Percentiles rank a stretch among this genome's conserved stretches.
These are phyloP conservation scores for Dothistroma pini DNA, from an alignment of 2,329 filamentous ascomycete species.

Conservation along the genomic window DNA sequence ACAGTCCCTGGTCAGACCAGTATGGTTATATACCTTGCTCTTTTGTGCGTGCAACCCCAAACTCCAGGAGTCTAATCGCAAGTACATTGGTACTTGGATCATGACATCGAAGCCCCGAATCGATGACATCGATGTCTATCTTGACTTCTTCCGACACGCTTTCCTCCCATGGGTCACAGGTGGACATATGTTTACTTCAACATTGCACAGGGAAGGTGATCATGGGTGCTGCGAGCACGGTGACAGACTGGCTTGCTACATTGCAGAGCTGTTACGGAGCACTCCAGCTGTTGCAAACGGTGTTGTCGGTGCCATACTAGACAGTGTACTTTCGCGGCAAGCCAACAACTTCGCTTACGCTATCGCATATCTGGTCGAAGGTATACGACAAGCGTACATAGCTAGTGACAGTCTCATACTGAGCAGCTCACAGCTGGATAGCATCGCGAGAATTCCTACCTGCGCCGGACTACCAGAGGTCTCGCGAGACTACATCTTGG, in stretches of 20 bases:
- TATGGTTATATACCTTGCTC: conserved; percentile 44
- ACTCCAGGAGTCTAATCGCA: conserved; percentile 46
- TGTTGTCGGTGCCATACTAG: conserved; percentile 34
- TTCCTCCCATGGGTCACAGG: conserved; percentile 49
- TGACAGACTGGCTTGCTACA: conserved; percentile 35
- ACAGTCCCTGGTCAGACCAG: conserved; percentile 35
- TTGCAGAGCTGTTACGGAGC: conserved; percentile 33
- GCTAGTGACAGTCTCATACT: conserved; percentile 17
- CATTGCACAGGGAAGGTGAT: conserved; percentile 33
- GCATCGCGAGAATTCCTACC: conserved; percentile 21
- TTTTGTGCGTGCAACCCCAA: conserved; percentile 39
- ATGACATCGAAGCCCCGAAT: conserved; percentile 32
- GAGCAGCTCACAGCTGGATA: conserved; percentile 28
- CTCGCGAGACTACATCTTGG: conserved; percentile 38
- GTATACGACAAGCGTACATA: conserved; percentile 37
- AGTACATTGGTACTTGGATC: conserved; percentile 46
- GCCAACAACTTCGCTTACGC: conserved; percentile 42
- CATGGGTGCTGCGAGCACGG: conserved; percentile 41
- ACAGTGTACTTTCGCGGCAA: conserved; percentile 24
- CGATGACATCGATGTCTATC: conserved; percentile 26
- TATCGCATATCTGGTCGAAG: conserved; percentile 43
- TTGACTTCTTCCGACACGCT: conserved; percentile 38
- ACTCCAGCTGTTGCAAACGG: conserved; percentile 12
- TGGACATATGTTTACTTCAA: conserved; percentile 43
- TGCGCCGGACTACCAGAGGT: conserved; percentile 43